These are phyloP conservation scores for Ajuga reptans DNA, from an alignment of 305 asterid genomes.

Conservation along the genomic window DNA sequence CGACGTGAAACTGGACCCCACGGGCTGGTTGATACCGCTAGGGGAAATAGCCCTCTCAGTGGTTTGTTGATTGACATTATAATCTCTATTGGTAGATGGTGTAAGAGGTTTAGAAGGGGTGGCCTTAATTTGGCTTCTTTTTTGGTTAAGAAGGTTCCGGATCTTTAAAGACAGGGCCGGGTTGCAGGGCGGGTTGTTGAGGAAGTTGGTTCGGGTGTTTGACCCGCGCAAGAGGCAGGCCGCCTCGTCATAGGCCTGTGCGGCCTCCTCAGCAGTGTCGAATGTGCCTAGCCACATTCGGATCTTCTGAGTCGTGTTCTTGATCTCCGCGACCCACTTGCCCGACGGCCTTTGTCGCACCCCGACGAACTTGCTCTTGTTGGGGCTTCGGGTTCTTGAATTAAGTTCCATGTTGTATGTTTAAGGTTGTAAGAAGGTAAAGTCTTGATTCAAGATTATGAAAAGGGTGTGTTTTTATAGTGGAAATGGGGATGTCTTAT, in stretches of 20 bases:
- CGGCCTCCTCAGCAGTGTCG: constrained; percentile 91
- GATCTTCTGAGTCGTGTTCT: constrained; percentile 86
- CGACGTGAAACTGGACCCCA: constrained; percentile 8
- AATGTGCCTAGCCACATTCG: constrained; percentile 90
- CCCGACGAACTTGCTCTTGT: constrained; percentile 58
- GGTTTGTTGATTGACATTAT: constrained; percentile 13
- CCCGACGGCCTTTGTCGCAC: constrained; percentile 91
- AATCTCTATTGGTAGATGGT: too few species aligned
- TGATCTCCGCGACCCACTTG: constrained; percentile 87
- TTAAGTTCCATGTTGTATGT: constrained; percentile 42
- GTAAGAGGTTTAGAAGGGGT: constrained; percentile 17
- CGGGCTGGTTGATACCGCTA: too few species aligned
- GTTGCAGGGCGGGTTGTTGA: constrained; percentile 41
- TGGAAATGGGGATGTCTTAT: not conserved
- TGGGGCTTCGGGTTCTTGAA: constrained; percentile 27
- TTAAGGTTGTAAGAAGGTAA: constrained; percentile 16
- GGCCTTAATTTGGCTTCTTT: constrained; percentile 41
- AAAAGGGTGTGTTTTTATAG: constrained; percentile 27
- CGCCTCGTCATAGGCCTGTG: constrained; percentile 78
- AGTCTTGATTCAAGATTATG: constrained; percentile 17
- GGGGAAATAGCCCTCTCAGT: constrained; percentile 14
- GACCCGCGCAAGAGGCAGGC: constrained; percentile 76
- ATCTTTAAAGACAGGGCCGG: constrained; percentile 68
- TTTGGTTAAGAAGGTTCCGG: constrained; percentile 59
- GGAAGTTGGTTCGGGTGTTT: constrained; percentile 63